Evolutionary conservation across 768 basidiomycete genomes (phyloP), one percentile per base, ranked within the genome.

Genomic region (Terana coerulea): DNA sequence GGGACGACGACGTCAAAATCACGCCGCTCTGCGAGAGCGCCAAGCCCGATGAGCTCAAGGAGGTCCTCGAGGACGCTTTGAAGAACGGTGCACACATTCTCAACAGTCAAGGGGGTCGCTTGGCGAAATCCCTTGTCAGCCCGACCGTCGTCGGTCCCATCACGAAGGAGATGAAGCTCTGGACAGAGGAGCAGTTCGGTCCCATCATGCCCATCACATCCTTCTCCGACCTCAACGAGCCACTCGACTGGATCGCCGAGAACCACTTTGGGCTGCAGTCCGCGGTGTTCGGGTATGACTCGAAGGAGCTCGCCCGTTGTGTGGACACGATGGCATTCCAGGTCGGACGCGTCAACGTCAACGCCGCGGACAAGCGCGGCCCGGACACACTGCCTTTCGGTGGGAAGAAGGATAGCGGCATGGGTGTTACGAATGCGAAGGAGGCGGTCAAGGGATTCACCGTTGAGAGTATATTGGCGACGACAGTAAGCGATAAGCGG

Each of bases 1-100:
- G 49, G 49, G 49, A 51, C n/a, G 49, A 42, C 12, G 49, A 41
- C 26, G 49, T 51, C 10, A 43, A 51, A 30, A 51, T 51, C 41
- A 51, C 49, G 14, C 49, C 49, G 5, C 25, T 51, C 8, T 51
- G 49, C 29, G 40, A 51, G 41, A 4, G 5, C 11, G 49, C n/a
- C 24, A 51, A 51, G 49, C 49, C 49, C 17, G 49, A 17, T 14
- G 49, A 14, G 28, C 29, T 51, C 5, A 14, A 33, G 49, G 49
- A 47, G 5, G 30, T 11, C 36, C 17, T 51, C 29, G 49, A 22
- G n/a, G 49, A 51, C 49, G 39, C 49, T 39, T 21, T 51, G 19
- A 44, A 43, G 26, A 22, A 51, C 40, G 49, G 49, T 24, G 49
- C 49, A 19, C 49, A 51, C 29, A 51, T 51, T 12, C 49, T 51